Percentiles rank a stretch among this genome's conserved stretches.
These are phyloP conservation scores for Nigrospora sphaerica DNA, from an alignment of 2,329 filamentous ascomycete genomes.

Conservation along the genomic window DNA sequence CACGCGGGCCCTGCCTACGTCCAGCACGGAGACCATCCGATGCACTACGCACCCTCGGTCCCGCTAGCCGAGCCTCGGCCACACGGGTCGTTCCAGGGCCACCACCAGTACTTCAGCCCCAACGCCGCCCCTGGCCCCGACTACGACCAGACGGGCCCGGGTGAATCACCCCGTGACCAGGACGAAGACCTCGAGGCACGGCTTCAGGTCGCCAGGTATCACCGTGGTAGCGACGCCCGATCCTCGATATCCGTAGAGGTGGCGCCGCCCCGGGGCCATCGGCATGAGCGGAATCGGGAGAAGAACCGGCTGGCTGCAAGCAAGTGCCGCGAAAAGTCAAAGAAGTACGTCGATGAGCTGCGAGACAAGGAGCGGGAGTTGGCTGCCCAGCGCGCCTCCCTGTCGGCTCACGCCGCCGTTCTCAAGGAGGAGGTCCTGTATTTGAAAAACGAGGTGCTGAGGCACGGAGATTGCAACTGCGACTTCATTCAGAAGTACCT, in stretches of 20 bases:
- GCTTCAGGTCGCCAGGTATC: not conserved
- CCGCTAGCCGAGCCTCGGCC: no score
- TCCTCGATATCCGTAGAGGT: constrained; percentile 1
- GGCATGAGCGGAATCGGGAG: constrained; percentile 2
- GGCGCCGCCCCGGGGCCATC: not conserved
- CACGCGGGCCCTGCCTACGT: no score
- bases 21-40: no score
- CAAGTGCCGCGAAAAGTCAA: constrained; percentile 22
- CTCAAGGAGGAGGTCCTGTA: constrained; percentile 20
- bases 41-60: no score
- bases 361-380: constrained; percentile 13
- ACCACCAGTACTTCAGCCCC: no score
- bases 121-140: not conserved
- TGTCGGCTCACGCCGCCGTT: constrained; percentile 10
- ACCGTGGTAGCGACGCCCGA: not conserved
- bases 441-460: constrained; percentile 21
- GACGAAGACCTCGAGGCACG: not conserved
- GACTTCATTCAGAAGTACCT: constrained; percentile 20
- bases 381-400: constrained; percentile 7
- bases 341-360: constrained; percentile 15
- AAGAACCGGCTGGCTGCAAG: constrained; percentile 21
- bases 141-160: not conserved
- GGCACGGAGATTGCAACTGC: constrained; percentile 18
- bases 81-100: no score
- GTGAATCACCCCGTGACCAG: not conserved